Conservation (phyloP, 805 yeast species). For the Ogataea thermomethanolica region DNA sequence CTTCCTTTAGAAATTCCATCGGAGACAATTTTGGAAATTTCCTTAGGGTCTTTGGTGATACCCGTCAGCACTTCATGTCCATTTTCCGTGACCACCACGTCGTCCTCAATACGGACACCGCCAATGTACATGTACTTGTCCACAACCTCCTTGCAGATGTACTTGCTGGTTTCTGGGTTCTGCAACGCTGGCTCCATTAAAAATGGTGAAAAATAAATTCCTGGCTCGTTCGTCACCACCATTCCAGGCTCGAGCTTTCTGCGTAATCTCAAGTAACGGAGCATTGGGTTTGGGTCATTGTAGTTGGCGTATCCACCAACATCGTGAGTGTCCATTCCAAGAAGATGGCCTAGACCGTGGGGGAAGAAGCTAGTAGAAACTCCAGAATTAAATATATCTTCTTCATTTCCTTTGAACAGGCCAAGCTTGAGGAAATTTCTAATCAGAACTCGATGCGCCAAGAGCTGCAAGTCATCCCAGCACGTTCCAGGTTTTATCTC, state of each 20-base stretch:
- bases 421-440: conserved; percentile 71
- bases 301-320: conserved; percentile 88
- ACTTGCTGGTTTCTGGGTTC: conserved; percentile 48
- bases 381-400: conserved; percentile 65
- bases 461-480: conserved; percentile 84
- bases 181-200: conserved; percentile 62
- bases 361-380: conserved; percentile 83
- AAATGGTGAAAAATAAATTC: conserved; percentile 84
- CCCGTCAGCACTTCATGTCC: conserved; percentile 82
- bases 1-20: conserved; percentile 62
- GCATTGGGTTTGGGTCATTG: conserved; percentile 74
- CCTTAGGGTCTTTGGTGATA: conserved; percentile 82
- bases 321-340: conserved; percentile 96
- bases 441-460: conserved; percentile 76
- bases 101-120: conserved; percentile 98
- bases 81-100: conserved; percentile 67
- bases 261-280: conserved; percentile 76
- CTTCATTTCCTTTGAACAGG: conserved; percentile 55
- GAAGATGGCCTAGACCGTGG: conserved; percentile 90
- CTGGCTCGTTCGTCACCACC: conserved; percentile 95
- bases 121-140: conserved; percentile 84
- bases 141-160: conserved; percentile 60
- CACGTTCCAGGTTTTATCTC: conserved; percentile 72
- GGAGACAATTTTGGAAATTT: conserved; percentile 72
- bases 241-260: conserved; percentile 67